A percentile compares a stretch with the other conserved stretches of the same genome.
Evolutionary conservation across 2,329 filamentous ascomycete genomes (phyloP).

Genomic region (Neurospora sp.): DNA sequence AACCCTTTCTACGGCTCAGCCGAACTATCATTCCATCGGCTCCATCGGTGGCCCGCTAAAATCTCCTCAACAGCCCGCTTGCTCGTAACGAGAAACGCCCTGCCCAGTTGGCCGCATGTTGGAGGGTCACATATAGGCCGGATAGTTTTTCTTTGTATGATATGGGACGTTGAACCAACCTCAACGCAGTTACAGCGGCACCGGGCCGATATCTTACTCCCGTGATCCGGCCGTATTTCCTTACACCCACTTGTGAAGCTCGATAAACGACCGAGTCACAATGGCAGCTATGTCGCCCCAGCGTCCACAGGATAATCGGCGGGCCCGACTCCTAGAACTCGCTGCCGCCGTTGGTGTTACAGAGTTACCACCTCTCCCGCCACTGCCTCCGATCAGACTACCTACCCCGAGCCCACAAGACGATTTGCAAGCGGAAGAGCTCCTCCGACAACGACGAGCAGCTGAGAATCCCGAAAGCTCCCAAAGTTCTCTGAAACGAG

Average conservation of each 20-base stretch:
- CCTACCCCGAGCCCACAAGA: conserved; percentile 32
- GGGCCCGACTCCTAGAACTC: conserved; percentile 38
- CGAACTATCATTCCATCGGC: not conserved
- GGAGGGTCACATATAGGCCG: not conserved
- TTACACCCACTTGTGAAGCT: not conserved
- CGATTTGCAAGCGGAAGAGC: conserved; percentile 42
- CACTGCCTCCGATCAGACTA: conserved; percentile 28
- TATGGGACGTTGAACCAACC: not conserved
- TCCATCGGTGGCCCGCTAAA: not conserved
- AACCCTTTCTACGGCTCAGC: not conserved
- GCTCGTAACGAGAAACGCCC: not conserved
- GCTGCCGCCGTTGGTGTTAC: conserved; percentile 40
- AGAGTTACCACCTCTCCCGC: conserved; percentile 27
- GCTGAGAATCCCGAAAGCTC: conserved; percentile 20
- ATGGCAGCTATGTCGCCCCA: conserved; percentile 11
- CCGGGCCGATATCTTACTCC: not conserved
- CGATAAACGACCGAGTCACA: not conserved
- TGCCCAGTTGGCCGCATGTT: not conserved
- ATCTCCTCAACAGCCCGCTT: not conserved
- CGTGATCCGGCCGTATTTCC: not conserved
- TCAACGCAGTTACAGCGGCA: not conserved
- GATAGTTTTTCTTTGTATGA: not conserved
- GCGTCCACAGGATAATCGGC: conserved; percentile 27
- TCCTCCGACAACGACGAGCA: conserved; percentile 37
- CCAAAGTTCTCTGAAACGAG: conserved; percentile 25